Percentiles rank a stretch among this genome's conserved stretches.
Conservation (phyloP, 371 early-diverging fungal species). For the Mucor velutinosus region DNA sequence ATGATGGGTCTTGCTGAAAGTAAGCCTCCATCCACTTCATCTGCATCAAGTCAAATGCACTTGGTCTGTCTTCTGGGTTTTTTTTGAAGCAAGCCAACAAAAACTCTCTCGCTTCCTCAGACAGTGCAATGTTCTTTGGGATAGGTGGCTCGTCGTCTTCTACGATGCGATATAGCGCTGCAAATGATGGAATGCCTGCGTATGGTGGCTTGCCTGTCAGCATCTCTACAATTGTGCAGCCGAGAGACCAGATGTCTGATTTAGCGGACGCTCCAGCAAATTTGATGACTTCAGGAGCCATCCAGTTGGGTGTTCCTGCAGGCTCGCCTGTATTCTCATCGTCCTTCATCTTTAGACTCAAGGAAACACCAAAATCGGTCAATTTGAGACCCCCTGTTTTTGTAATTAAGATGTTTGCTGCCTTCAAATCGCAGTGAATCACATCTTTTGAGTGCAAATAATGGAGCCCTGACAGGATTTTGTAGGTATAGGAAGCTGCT, state of each 20-base stretch:
- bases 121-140: conserved; percentile 66
- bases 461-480: conserved; percentile 87
- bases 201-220: conserved; percentile 91
- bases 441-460: conserved; percentile 91
- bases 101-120: conserved; percentile 74
- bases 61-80: conserved; percentile 69
- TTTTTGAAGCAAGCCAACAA: conserved; percentile 81
- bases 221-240: conserved; percentile 88
- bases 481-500: conserved; percentile 85
- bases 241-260: conserved; percentile 94
- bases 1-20: not conserved
- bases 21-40: conserved; percentile 59
- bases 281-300: conserved; percentile 96
- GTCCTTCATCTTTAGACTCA: conserved; percentile 73
- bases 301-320: conserved; percentile 99
- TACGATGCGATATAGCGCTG: conserved; percentile 87
- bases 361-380: conserved; percentile 94
- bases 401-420: conserved; percentile 92
- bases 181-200: conserved; percentile 75
- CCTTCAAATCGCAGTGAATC: conserved; percentile 96
- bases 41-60: conserved; percentile 63
- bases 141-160: conserved; percentile 86
- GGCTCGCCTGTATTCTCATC: conserved; percentile 67
- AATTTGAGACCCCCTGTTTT: conserved; percentile 92
- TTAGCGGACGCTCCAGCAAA: conserved; percentile 80